Evolutionary conservation across 352 stramenopile species (phyloP).

Genomic region (Globisporangium splendens): DNA sequence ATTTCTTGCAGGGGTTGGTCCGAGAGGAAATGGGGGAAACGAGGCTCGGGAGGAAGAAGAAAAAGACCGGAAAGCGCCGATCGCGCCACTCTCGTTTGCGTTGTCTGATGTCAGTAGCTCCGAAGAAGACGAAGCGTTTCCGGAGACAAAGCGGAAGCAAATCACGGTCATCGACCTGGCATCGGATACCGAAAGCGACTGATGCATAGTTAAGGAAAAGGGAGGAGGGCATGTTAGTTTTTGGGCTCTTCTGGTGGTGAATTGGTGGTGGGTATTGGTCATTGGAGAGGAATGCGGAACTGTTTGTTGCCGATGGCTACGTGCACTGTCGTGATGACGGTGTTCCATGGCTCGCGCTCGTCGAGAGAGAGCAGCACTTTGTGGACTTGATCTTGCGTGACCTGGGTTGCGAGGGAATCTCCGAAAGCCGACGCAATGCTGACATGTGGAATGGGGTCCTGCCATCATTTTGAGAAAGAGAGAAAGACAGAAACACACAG

Average conservation of each 20-base stretch:
- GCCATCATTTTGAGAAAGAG: background rate
- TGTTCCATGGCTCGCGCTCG: slow-evolving; percentile 12
- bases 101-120: slow-evolving; percentile 20
- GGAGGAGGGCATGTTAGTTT: background rate
- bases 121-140: slow-evolving; percentile 11
- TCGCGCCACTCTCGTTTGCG: slow-evolving; percentile 4
- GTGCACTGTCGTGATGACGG: slow-evolving; percentile 40
- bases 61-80: slow-evolving; percentile 1
- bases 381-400: slow-evolving; percentile 34
- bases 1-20: slow-evolving; percentile 1
- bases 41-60: slow-evolving; percentile 1
- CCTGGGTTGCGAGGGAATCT: slow-evolving; percentile 33
- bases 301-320: slow-evolving; percentile 83
- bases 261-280: slow-evolving; percentile 11
- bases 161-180: slow-evolving; percentile 42
- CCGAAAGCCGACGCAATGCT: slow-evolving; percentile 70
- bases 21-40: background rate
- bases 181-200: slow-evolving; percentile 33
- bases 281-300: slow-evolving; percentile 63
- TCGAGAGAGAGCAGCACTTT: slow-evolving; percentile 10
- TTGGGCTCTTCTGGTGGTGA: background rate
- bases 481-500: slow-evolving; percentile 1
- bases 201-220: background rate
- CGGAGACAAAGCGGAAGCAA: slow-evolving; percentile 3
- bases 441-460: slow-evolving; percentile 79